Evolutionary conservation across 805 yeast species (phyloP).

Genomic region (Torulaspora indica): DNA sequence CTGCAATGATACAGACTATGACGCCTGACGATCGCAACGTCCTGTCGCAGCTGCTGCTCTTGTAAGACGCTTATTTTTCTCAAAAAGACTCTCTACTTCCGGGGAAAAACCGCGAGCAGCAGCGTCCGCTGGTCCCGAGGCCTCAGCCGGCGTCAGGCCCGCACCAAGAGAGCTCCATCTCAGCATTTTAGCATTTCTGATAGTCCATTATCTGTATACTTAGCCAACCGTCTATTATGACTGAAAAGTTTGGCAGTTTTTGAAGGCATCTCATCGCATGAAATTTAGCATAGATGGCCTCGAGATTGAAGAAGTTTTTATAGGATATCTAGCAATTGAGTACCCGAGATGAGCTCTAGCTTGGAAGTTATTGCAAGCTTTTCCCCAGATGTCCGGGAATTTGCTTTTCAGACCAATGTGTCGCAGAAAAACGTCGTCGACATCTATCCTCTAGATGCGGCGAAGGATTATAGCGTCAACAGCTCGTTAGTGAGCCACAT

Average conservation of each 20-base stretch:
- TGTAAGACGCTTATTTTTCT: background rate
- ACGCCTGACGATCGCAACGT: slow-evolving; percentile 36
- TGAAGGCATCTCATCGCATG: slow-evolving; percentile 18
- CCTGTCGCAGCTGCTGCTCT: slow-evolving; percentile 5
- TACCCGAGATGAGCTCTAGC: slow-evolving; percentile 13
- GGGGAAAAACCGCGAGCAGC: background rate
- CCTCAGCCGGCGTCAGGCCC: no score
- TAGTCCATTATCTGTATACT: background rate
- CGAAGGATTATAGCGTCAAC: slow-evolving; percentile 25
- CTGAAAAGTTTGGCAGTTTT: slow-evolving; percentile 11
- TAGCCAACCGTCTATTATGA: slow-evolving; percentile 5
- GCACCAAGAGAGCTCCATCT: background rate
- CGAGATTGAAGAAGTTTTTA: background rate
- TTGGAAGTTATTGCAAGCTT: slow-evolving; percentile 27
- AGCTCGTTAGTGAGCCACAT: slow-evolving; percentile 32
- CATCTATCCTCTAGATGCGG: slow-evolving; percentile 32
- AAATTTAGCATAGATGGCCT: background rate
- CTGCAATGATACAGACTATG: slow-evolving; percentile 42
- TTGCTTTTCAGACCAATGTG: slow-evolving; percentile 33
- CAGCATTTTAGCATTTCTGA: slow-evolving; percentile 1
- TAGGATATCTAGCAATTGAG: background rate
- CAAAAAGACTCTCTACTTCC: background rate
- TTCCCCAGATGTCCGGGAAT: slow-evolving; percentile 32
- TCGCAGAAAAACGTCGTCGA: slow-evolving; percentile 36
- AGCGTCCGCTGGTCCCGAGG: background rate